Percentiles rank a stretch among this genome's conserved stretches.
phyloP scores from a whole-genome alignment of 192 early-diverging fungal genomes.

The Coemansia nantahalensis region DNA sequence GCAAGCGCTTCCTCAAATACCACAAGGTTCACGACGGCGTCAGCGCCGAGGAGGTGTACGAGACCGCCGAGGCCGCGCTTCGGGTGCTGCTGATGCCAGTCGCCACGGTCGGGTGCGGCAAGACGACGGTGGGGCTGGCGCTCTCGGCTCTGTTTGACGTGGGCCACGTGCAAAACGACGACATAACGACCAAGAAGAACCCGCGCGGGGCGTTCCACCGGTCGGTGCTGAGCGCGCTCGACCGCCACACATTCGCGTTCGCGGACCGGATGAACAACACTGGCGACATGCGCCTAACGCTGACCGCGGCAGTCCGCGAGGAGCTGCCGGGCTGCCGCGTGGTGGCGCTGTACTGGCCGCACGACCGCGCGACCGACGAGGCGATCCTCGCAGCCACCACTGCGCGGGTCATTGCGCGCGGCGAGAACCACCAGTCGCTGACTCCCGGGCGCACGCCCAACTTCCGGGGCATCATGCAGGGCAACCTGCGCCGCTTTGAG shows the following conservation, averaged over 20 bases:
- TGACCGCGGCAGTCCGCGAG: slow-evolving; percentile 53
- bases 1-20: slow-evolving; percentile 73
- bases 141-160: slow-evolving; percentile 61
- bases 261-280: slow-evolving; percentile 81
- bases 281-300: slow-evolving; percentile 48
- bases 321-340: slow-evolving; percentile 62
- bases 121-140: slow-evolving; percentile 59
- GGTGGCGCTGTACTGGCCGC: slow-evolving; percentile 73
- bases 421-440: slow-evolving; percentile 79
- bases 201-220: slow-evolving; percentile 55
- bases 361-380: slow-evolving; percentile 48
- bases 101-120: slow-evolving; percentile 77
- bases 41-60: slow-evolving; percentile 18
- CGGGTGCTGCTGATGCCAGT: slow-evolving; percentile 67
- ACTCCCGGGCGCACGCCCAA: slow-evolving; percentile 63
- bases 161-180: slow-evolving; percentile 84
- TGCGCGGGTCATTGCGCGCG: slow-evolving; percentile 61
- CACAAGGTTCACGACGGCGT: slow-evolving; percentile 43
- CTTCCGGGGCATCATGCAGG: slow-evolving; percentile 58
- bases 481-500: slow-evolving; percentile 54
- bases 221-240: slow-evolving; percentile 57
- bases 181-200: slow-evolving; percentile 62
- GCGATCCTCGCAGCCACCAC: slow-evolving; percentile 56
- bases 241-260: slow-evolving; percentile 62
- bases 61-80: too few relatives aligned